phyloP scores from a whole-genome alignment of 768 basidiomycete species.

The Lentinula boryana region DNA sequence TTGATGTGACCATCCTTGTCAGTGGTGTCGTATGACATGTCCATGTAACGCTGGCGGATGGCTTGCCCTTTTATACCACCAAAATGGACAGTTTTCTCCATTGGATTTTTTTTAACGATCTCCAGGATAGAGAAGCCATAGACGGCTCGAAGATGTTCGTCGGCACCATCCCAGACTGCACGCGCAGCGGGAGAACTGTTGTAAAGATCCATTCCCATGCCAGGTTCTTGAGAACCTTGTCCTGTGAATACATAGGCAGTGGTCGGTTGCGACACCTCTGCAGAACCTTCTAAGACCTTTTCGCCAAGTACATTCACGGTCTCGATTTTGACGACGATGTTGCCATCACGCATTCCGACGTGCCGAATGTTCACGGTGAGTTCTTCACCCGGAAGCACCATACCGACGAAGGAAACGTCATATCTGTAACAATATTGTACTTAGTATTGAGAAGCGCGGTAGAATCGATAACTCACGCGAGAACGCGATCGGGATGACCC shows the following conservation, averaged over 20 bases:
- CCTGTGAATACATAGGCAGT: slow-evolving; percentile 98
- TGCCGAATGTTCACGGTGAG: slow-evolving; percentile 85
- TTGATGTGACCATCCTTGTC: slow-evolving; percentile 95
- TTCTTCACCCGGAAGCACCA: slow-evolving; percentile 90
- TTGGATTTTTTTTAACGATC: slow-evolving; percentile 98
- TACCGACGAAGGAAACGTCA: slow-evolving; percentile 92
- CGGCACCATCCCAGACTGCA: slow-evolving; percentile 96
- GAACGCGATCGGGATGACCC: slow-evolving; percentile 86
- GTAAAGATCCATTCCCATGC: slow-evolving; percentile 99
- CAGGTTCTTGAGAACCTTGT: slow-evolving; percentile 95
- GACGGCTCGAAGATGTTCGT: slow-evolving; percentile 86
- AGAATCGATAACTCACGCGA: slow-evolving; percentile 53
- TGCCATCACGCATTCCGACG: slow-evolving; percentile 86
- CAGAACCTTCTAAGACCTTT: slow-evolving; percentile 88
- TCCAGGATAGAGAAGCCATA: slow-evolving; percentile 99
- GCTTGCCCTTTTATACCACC: slow-evolving; percentile 99
- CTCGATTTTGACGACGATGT: slow-evolving; percentile 86
- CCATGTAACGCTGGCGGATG: slow-evolving; percentile 99
- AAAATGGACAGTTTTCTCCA: slow-evolving; percentile 97
- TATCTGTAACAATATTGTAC: slow-evolving; percentile 45
- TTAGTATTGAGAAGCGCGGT: neutral
- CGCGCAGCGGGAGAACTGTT: slow-evolving; percentile 88
- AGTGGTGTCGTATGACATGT: slow-evolving; percentile 96
- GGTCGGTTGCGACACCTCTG: slow-evolving; percentile 87
- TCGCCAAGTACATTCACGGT: slow-evolving; percentile 82